Evolutionary conservation across 352 stramenopile genomes (phyloP).

Genomic region (Globisporangium cederbergense): DNA sequence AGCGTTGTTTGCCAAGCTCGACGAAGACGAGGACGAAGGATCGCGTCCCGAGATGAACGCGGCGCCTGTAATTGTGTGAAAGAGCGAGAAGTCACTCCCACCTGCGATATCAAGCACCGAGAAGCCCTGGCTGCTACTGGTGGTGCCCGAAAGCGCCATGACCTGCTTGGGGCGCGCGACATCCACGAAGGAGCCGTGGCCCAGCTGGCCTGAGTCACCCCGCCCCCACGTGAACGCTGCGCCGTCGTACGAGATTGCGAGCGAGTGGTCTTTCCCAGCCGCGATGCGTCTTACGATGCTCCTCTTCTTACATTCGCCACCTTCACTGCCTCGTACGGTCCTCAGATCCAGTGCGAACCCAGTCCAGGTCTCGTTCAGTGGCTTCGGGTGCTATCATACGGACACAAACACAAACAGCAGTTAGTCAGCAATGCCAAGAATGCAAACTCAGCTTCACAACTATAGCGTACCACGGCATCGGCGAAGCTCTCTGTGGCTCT

Average conservation of each 20-base stretch:
- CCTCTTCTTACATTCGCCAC: constrained; percentile 17
- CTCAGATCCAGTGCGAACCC: constrained; percentile 33
- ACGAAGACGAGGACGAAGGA: constrained; percentile 19
- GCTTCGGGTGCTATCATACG: constrained; percentile 36
- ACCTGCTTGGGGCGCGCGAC: constrained; percentile 53
- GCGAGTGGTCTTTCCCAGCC: constrained; percentile 61
- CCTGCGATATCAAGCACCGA: constrained; percentile 27
- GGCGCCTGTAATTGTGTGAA: constrained; percentile 28
- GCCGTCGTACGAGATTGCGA: constrained; percentile 52
- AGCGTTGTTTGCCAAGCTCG: constrained; percentile 6
- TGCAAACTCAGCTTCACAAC: not conserved
- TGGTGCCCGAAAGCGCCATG: constrained; percentile 35
- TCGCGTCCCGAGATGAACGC: constrained; percentile 36
- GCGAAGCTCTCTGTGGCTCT: constrained; percentile 31
- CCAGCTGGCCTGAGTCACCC: constrained; percentile 60
- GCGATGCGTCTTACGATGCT: constrained; percentile 48
- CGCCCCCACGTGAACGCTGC: constrained; percentile 68
- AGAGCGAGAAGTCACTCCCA: constrained; percentile 40
- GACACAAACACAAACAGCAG: constrained; percentile 5
- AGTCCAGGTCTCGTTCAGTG: constrained; percentile 38
- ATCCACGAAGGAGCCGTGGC: constrained; percentile 63
- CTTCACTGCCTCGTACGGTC: not conserved
- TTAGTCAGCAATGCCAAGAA: not conserved
- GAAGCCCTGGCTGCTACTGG: constrained; percentile 7
- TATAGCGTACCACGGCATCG: constrained; percentile 36